A percentile compares a stretch with the other conserved stretches of the same genome.
Evolutionary conservation across 2,329 filamentous ascomycete species (phyloP).

Genomic region (Endocalyx cinctus): DNA sequence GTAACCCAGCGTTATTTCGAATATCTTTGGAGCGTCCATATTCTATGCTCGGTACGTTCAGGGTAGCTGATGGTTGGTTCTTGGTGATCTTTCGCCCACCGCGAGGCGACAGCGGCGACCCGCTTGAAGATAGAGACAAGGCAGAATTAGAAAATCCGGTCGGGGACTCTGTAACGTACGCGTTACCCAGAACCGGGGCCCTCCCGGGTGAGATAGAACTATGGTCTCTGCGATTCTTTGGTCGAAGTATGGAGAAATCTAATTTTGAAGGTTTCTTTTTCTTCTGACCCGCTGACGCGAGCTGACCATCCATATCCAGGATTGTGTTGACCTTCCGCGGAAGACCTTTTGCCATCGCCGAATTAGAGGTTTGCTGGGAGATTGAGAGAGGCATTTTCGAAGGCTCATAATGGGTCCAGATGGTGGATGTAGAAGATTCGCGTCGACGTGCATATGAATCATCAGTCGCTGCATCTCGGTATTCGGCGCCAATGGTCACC

Average conservation of each 20-base stretch:
- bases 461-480: conserved; percentile 31
- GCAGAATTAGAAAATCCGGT: conserved; percentile 33
- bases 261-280: conserved; percentile 46
- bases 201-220: conserved; percentile 17
- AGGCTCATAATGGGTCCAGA: conserved; percentile 54
- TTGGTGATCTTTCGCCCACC: conserved; percentile 13
- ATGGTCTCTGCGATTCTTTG: conserved; percentile 29
- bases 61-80: conserved; percentile 18
- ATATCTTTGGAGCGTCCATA: conserved; percentile 23
- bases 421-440: conserved; percentile 52
- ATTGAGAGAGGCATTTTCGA: conserved; percentile 51
- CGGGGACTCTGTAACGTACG: conserved; percentile 37
- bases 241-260: conserved; percentile 42
- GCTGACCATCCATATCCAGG: conserved; percentile 39
- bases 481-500: conserved; percentile 19
- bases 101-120: conserved; percentile 5
- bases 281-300: conserved; percentile 26
- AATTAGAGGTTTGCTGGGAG: conserved; percentile 55
- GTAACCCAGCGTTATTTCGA: conserved; percentile 34
- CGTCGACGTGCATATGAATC: conserved; percentile 42
- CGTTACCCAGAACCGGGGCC: conserved; percentile 30
- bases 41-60: conserved; percentile 3
- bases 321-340: conserved; percentile 43
- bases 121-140: conserved; percentile 5
- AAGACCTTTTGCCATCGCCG: conserved; percentile 53